Base-by-base conservation (phyloP, 768 basidiomycete genomes). In the Dioszegia hungarica region DNA sequence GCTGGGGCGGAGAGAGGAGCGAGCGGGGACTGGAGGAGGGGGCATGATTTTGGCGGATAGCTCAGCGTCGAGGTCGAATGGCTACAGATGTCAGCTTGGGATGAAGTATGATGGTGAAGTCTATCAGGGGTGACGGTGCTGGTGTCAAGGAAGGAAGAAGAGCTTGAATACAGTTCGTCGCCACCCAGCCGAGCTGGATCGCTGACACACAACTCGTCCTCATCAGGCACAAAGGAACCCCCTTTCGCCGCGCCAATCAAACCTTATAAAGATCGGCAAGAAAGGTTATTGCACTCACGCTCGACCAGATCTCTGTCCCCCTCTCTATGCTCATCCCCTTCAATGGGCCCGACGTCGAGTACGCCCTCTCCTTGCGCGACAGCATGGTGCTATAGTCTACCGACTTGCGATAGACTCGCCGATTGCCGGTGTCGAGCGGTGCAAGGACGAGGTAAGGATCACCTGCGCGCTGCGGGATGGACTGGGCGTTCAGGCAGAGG, bases 271-370 rank as follows among this genome's bases (percentile, higher is more conserved):
- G n/a, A n/a, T n/a, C n/a, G n/a, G n/a, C n/a, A n/a, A n/a, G n/a
- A n/a, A n/a, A n/a, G n/a, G n/a, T n/a, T n/a, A n/a, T n/a, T n/a
- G n/a, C n/a, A 51, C 49, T 51, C 25, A 51, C 49, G 24, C 49
- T 51, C 27, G 49, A 51, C 49, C 49, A 51, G 4, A 51, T 37
- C 49, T 51, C 49, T 33, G 34, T 19, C 15, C 49, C 49, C 22
- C 49, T 5, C 22, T 37, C 20, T 4, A 49, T 34, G 2, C 47
- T 33, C 11, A 24, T 12, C 17, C 34, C 24, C 14, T 33, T 33
- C n/a, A n/a, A n/a, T n/a, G n/a, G n/a, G 5, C 49, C 49, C 6
- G 49, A 51, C 2, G 49, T 51, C 22, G 49, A 51, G 14, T 51
- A 17, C 4, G 49, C 20, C 31, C 49, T 2, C n/a, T 51, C 36